phyloP scores from a whole-genome alignment of 768 basidiomycete genomes.

The Terana coerulea region DNA sequence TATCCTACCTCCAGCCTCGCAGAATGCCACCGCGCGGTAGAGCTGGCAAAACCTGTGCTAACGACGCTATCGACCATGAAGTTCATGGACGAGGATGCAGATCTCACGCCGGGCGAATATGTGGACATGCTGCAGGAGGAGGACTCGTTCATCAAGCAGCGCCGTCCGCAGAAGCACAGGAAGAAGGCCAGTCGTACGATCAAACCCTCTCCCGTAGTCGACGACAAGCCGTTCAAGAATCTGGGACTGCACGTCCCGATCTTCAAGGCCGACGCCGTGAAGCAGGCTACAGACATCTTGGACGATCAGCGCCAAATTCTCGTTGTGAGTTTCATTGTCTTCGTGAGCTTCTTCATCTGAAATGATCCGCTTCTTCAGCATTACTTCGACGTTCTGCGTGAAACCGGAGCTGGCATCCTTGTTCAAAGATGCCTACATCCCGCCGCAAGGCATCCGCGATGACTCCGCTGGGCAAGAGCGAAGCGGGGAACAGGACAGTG shows the following conservation, averaged over 20 bases:
- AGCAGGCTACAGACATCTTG: slow-evolving; percentile 18
- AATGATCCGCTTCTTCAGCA: background rate
- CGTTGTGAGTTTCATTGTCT: background rate
- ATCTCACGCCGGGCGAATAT: background rate
- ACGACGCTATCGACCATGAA: background rate
- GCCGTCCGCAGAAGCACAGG: slow-evolving; percentile 1
- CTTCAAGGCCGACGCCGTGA: slow-evolving; percentile 17
- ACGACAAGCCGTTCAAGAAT: slow-evolving; percentile 28
- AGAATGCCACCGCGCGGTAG: slow-evolving; percentile 9
- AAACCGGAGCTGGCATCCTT: slow-evolving; percentile 2
- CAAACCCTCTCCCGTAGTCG: slow-evolving; percentile 11
- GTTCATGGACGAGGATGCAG: background rate
- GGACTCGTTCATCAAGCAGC: slow-evolving; percentile 5
- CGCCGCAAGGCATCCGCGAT: background rate
- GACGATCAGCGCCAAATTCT: slow-evolving; percentile 20
- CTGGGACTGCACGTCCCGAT: slow-evolving; percentile 27
- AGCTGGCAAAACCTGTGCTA: background rate
- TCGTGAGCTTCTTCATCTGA: background rate
- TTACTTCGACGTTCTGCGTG: slow-evolving; percentile 11
- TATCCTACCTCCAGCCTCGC: background rate
- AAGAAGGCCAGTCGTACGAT: slow-evolving; percentile 20
- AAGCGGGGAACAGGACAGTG: background rate
- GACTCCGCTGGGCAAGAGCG: too few relatives aligned
- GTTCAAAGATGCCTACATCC: slow-evolving; percentile 14
- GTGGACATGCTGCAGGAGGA: background rate